Conservation (phyloP, 1,284 basidiomycete genomes). For the Cryptococcus floricola region DNA sequence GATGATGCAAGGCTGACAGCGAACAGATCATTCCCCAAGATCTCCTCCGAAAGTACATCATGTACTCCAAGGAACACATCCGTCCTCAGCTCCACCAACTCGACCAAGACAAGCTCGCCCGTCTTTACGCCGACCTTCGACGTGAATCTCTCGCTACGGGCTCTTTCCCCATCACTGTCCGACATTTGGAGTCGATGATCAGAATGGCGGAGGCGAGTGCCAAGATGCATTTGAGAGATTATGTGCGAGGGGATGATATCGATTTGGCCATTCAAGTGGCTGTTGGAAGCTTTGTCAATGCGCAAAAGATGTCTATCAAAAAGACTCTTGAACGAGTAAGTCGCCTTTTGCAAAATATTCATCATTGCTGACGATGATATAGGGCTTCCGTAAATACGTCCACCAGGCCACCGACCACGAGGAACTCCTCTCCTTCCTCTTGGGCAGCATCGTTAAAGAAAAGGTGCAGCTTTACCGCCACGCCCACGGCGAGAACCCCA, state of each 20-base stretch:
- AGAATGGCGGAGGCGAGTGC: slow-evolving; percentile 98
- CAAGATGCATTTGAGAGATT: slow-evolving; percentile 97
- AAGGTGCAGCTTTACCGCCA: slow-evolving; percentile 79
- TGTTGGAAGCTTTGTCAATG: slow-evolving; percentile 88
- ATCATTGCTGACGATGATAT: slow-evolving; percentile 1
- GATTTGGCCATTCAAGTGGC: slow-evolving; percentile 95
- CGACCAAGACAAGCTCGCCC: slow-evolving; percentile 91
- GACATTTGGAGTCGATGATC: slow-evolving; percentile 98
- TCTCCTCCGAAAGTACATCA: slow-evolving; percentile 95
- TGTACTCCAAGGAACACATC: slow-evolving; percentile 93
- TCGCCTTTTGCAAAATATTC: slow-evolving; percentile 16
- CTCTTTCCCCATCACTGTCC: slow-evolving; percentile 95
- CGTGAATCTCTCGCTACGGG: slow-evolving; percentile 95
- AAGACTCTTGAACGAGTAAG: slow-evolving; percentile 89
- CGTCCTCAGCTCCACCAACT: slow-evolving; percentile 88
- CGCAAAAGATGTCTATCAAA: slow-evolving; percentile 98
- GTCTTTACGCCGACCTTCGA: slow-evolving; percentile 94
- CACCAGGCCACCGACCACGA: slow-evolving; percentile 92
- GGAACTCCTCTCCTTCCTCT: slow-evolving; percentile 88
- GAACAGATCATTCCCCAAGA: slow-evolving; percentile 92
- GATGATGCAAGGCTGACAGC: slow-evolving; percentile 1
- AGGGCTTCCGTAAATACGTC: slow-evolving; percentile 96
- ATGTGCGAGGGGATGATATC: slow-evolving; percentile 92
- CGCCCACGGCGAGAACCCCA: slow-evolving; percentile 68
- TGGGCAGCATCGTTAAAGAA: slow-evolving; percentile 93